These are phyloP conservation scores for Forsythia viridissima DNA, from an alignment of 257 asterid genomes.

Conservation along the genomic window DNA sequence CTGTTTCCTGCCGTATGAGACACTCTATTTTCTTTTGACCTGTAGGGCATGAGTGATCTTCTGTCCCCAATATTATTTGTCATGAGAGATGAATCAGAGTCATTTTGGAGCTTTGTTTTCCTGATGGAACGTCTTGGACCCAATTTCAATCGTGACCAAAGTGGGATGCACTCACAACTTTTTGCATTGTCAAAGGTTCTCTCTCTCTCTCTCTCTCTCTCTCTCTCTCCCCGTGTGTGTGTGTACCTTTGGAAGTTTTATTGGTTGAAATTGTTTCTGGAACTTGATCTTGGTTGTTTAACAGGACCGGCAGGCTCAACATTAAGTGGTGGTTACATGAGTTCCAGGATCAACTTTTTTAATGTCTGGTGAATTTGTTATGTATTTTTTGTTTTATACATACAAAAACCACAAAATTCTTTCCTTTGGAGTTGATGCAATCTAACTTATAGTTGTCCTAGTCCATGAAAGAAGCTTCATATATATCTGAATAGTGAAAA, in stretches of 20 bases:
- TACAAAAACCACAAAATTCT: neutral
- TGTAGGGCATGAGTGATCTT: constrained; percentile 99
- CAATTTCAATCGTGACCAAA: constrained; percentile 96
- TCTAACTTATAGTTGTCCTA: neutral
- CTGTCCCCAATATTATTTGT: constrained; percentile 89
- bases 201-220: constrained; percentile 24
- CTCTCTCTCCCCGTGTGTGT: neutral
- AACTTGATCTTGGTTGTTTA: neutral
- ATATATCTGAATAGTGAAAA: neutral
- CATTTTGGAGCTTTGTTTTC: constrained; percentile 94
- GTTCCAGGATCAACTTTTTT: neutral
- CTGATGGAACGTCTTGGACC: constrained; percentile 99
- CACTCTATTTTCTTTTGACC: constrained; percentile 20
- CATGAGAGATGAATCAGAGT: constrained; percentile 84
- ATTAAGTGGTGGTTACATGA: neutral
- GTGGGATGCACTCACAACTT: constrained; percentile 98
- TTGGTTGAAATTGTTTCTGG: constrained; percentile 4
- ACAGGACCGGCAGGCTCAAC: neutral
- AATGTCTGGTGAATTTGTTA: neutral
- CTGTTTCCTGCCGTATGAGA: constrained; percentile 23
- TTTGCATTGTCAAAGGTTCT: constrained; percentile 92
- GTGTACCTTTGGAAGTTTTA: neutral
- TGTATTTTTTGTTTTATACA: neutral
- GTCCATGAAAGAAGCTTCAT: neutral
- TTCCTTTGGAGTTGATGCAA: neutral